Conservation (phyloP, 1,284 basidiomycete genomes). For the Trichosporon asahii region DNA sequence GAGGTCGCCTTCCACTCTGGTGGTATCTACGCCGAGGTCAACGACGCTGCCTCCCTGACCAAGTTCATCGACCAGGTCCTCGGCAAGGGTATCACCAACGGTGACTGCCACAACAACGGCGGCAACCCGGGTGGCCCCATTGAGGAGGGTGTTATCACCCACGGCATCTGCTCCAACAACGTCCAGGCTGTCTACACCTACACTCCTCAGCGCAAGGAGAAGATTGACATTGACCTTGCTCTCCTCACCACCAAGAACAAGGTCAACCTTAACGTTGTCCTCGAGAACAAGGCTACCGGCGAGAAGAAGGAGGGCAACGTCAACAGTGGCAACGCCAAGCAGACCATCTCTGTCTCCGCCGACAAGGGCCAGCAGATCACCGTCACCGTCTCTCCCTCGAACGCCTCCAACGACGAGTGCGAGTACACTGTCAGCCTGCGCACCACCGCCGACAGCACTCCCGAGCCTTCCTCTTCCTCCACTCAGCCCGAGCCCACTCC, state of each 20-base stretch:
- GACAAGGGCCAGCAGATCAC: conserved; percentile 4
- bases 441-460: neutral
- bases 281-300: conserved; percentile 16
- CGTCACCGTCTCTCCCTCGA: conserved; percentile 7
- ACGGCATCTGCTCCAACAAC: conserved; percentile 18
- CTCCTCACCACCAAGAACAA: conserved; percentile 16
- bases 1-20: conserved; percentile 10
- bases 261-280: neutral
- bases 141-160: conserved; percentile 10
- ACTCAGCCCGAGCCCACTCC: neutral
- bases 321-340: conserved; percentile 8
- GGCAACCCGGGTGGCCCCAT: conserved; percentile 1
- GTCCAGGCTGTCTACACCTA: conserved; percentile 13
- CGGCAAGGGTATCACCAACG: conserved; percentile 19
- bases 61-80: conserved; percentile 9
- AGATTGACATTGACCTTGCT: conserved; percentile 8
- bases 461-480: neutral
- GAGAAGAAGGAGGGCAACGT: neutral
- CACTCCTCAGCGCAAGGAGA: neutral
- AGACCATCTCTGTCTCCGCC: conserved; percentile 1
- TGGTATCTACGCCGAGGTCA: neutral
- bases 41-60: neutral
- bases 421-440: conserved; percentile 12
- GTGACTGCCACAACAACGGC: conserved; percentile 5
- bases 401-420: conserved; percentile 12